These are phyloP conservation scores for Penicillium maclennaniae DNA, from an alignment of 495 filamentous ascomycete species.

Conservation along the genomic window DNA sequence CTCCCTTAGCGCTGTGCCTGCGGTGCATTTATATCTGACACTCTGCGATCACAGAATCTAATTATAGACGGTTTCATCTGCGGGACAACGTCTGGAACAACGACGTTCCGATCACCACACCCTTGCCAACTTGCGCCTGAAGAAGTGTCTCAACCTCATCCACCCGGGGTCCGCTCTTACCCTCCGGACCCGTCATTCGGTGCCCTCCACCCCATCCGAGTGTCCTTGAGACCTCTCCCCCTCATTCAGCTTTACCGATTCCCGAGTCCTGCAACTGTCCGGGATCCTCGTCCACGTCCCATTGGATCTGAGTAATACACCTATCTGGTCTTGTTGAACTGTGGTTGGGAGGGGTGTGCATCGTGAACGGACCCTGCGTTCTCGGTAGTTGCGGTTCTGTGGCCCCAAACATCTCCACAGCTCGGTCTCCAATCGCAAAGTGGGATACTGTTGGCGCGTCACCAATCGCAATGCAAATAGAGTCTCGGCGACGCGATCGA, in stretches of 20 bases:
- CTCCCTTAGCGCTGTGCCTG: conserved; percentile 23
- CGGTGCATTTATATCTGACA: conserved; percentile 28
- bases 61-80: conserved; percentile 21
- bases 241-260: conserved; percentile 16
- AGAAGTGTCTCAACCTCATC: conserved; percentile 4
- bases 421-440: conserved; percentile 13
- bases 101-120: conserved; percentile 11
- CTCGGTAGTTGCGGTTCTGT: neutral
- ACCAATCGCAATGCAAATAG: conserved; percentile 42
- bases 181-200: conserved; percentile 10
- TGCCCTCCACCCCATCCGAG: neutral
- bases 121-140: conserved; percentile 3
- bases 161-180: neutral
- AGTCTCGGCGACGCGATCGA: conserved; percentile 25
- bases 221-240: conserved; percentile 4
- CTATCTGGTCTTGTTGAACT: neutral
- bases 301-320: conserved; percentile 1
- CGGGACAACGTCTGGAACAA: conserved; percentile 29
- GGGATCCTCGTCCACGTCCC: conserved; percentile 7
- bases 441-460: conserved; percentile 23
- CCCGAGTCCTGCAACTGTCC: conserved; percentile 5
- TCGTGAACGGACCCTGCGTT: neutral
- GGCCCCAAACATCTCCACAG: neutral
- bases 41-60: conserved; percentile 27
- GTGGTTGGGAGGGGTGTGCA: neutral